phyloP scores from a whole-genome alignment of 768 basidiomycete species.

The Filobasidium wieringae region DNA sequence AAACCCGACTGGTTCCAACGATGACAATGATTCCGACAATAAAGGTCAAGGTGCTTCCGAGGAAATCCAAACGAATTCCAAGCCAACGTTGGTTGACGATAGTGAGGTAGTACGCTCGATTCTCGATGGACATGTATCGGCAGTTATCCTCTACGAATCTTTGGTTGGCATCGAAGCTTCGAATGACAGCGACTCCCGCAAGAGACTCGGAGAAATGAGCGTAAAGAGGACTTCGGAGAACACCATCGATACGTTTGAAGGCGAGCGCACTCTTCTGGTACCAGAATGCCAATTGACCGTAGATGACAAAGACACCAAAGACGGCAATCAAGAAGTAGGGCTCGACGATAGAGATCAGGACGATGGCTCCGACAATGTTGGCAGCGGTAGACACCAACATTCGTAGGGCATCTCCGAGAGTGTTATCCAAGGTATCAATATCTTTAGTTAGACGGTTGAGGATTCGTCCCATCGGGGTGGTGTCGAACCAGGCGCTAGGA shows the following conservation, averaged over 20 bases:
- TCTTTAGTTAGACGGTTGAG: slow-evolving; percentile 37
- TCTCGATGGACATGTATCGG: slow-evolving; percentile 67
- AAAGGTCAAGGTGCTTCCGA: slow-evolving; percentile 65
- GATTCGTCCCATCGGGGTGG: slow-evolving; percentile 40
- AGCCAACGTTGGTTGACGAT: slow-evolving; percentile 75
- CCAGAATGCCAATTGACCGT: slow-evolving; percentile 62
- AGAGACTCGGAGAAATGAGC: slow-evolving; percentile 87
- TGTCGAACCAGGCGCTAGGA: slow-evolving; percentile 85
- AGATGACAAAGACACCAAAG: slow-evolving; percentile 49
- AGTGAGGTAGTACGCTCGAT: slow-evolving; percentile 73
- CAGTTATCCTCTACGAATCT: slow-evolving; percentile 68
- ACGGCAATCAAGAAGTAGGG: slow-evolving; percentile 79
- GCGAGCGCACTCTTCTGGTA: slow-evolving; percentile 79
- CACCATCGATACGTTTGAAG: slow-evolving; percentile 48
- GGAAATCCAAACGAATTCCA: slow-evolving; percentile 74
- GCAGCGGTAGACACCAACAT: slow-evolving; percentile 51
- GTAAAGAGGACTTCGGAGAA: slow-evolving; percentile 55
- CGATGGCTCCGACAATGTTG: slow-evolving; percentile 59
- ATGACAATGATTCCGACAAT: slow-evolving; percentile 69
- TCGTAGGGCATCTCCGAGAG: slow-evolving; percentile 32
- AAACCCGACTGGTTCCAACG: slow-evolving; percentile 56
- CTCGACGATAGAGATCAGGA: slow-evolving; percentile 55
- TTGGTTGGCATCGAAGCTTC: slow-evolving; percentile 68
- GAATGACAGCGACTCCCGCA: slow-evolving; percentile 72
- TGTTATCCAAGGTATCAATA: slow-evolving; percentile 37